Percentiles rank a stretch among this genome's conserved stretches.
Evolutionary conservation across 2,329 filamentous ascomycete genomes (phyloP).

Genomic region (Claviceps monticola): DNA sequence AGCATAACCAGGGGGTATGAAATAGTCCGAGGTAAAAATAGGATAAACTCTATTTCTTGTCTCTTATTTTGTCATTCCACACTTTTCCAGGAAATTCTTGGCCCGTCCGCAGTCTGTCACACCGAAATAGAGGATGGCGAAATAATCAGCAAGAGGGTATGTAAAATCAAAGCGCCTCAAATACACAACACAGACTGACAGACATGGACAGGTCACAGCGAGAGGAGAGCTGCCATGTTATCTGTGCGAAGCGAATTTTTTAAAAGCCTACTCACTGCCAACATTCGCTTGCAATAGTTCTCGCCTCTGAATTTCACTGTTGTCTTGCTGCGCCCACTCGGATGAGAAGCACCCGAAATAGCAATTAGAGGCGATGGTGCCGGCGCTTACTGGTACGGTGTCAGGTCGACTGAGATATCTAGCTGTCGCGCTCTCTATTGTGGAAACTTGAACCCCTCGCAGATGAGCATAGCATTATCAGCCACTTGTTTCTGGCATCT

Average conservation of each 20-base stretch:
- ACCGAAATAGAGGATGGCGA: background rate
- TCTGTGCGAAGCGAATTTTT: background rate
- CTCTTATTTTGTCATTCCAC: background rate
- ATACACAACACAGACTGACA: background rate
- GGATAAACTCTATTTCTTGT: background rate
- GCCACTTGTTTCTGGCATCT: too few relatives aligned
- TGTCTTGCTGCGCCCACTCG: too few relatives aligned
- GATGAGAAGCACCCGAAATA: too few relatives aligned
- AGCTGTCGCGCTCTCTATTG: too few relatives aligned
- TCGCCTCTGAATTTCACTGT: too few relatives aligned
- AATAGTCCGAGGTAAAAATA: background rate
- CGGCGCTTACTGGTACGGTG: too few relatives aligned
- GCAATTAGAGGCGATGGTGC: too few relatives aligned
- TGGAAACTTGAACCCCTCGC: too few relatives aligned
- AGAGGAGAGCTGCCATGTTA: background rate
- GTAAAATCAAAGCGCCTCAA: background rate
- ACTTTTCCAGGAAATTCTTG: background rate
- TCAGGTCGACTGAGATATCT: too few relatives aligned
- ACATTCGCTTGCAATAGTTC: too few relatives aligned
- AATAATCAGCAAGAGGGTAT: background rate
- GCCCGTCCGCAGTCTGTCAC: background rate
- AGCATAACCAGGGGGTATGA: conserved; percentile 1
- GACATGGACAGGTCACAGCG: background rate
- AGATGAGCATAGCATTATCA: too few relatives aligned
- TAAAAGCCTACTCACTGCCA: too few relatives aligned